phyloP scores from a whole-genome alignment of 352 stramenopile species.

The Globisporangium echinulatum region DNA sequence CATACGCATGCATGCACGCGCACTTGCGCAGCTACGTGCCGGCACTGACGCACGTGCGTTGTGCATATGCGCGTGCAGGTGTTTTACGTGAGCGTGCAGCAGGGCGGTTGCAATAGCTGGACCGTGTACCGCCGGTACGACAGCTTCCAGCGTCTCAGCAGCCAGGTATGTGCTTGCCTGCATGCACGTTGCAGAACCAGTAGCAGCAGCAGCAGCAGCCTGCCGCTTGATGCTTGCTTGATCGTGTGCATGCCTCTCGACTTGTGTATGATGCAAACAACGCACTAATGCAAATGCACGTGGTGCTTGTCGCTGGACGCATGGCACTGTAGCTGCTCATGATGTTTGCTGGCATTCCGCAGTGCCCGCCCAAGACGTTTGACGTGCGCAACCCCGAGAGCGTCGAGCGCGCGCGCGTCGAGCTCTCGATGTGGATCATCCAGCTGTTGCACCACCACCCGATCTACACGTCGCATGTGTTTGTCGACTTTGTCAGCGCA shows the following conservation, averaged over 20 bases:
- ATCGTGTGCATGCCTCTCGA: not conserved
- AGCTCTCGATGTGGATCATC: slow-evolving; percentile 78
- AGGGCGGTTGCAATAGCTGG: slow-evolving; percentile 58
- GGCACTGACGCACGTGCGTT: slow-evolving; percentile 1
- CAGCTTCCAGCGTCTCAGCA: slow-evolving; percentile 65
- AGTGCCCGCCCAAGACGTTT: slow-evolving; percentile 46
- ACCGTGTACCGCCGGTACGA: slow-evolving; percentile 74
- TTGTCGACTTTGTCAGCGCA: slow-evolving; percentile 74
- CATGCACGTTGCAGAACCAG: not conserved
- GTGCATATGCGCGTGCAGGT: slow-evolving; percentile 24
- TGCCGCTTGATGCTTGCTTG: not conserved
- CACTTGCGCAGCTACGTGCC: slow-evolving; percentile 6
- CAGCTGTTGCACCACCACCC: slow-evolving; percentile 71
- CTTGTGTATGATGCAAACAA: not conserved
- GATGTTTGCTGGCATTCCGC: slow-evolving; percentile 66
- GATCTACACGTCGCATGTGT: slow-evolving; percentile 79
- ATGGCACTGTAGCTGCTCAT: slow-evolving; percentile 29
- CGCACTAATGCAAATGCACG: slow-evolving; percentile 1
- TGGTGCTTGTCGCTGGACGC: not conserved
- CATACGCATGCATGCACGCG: not conserved
- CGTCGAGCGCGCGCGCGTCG: slow-evolving; percentile 63
- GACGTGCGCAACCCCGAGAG: slow-evolving; percentile 61
- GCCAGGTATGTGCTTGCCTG: slow-evolving; percentile 23
- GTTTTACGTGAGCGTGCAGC: slow-evolving; percentile 72
- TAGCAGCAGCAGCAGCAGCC: no score